Evolutionary conservation across 2,329 filamentous ascomycete genomes (phyloP).

Genomic region (Curvularia spicifera): DNA sequence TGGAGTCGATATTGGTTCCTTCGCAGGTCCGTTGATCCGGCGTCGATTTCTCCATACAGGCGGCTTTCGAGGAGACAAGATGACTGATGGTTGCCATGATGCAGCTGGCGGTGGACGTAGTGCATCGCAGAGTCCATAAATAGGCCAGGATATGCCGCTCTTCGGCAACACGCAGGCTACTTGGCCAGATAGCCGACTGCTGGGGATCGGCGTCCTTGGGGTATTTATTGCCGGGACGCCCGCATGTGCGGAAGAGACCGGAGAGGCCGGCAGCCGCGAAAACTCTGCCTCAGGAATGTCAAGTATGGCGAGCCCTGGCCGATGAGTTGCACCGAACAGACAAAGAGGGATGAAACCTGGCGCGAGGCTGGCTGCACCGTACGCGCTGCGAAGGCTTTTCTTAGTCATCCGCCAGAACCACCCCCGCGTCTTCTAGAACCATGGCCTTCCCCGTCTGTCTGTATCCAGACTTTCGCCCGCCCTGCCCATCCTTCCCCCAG

Average conservation of each 20-base stretch:
- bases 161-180: background rate
- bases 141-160: background rate
- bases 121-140: background rate
- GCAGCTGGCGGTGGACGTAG: background rate
- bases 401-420: slow-evolving; percentile 1
- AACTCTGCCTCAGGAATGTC: background rate
- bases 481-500: background rate
- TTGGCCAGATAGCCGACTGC: background rate
- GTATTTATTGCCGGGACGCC: background rate
- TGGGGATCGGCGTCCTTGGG: background rate
- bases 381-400: background rate
- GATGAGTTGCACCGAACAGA: background rate
- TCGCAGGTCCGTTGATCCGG: background rate
- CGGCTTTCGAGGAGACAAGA: background rate
- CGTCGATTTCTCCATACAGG: background rate
- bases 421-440: slow-evolving; percentile 1
- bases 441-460: background rate
- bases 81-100: background rate
- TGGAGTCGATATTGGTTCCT: slow-evolving; percentile 2
- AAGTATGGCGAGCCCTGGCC: background rate
- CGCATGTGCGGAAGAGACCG: background rate
- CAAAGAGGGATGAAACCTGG: background rate
- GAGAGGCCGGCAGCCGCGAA: background rate
- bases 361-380: background rate
- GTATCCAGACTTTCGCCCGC: background rate